Base-by-base conservation (phyloP, 164 flowering plant species). In the Piper longum region DNA sequence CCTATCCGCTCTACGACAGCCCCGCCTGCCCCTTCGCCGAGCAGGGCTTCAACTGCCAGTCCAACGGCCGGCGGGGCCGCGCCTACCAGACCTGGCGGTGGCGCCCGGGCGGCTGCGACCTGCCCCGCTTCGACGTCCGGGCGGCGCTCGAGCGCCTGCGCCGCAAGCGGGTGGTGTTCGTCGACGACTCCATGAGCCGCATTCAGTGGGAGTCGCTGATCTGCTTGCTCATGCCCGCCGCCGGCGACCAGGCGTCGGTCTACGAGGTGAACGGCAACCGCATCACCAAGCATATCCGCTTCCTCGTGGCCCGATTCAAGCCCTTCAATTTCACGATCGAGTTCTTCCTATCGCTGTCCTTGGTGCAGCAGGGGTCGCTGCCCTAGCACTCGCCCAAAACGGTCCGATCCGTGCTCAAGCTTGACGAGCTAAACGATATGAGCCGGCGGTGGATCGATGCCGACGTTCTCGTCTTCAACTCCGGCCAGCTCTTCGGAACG, bases 161-260 rank as follows among this genome's bases (percentile, higher is more conserved):
- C 13, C 82, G 89, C 51, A 82, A 81, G 65, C 71, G 97, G 66
- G 67, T 89, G 62, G 90, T 84, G 65, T 82, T 89, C 76, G 95
- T 87, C 45, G 97, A 95, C 12, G 97, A 89, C 73, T 89, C 97
- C 2, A 76, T 89, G 88, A 78, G 91, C 59, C 77, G 97, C 68
- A 87, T 89, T 7, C 97, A 89, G 66, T 89, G 95, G 97, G 95
- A 89, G 71, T 85, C 91, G 55, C 61, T 85, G 75, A 77, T 89
- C 59, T 89, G 97, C 63, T 57, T 87, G 77, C 84, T 89, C 43
- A 81, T 84, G 88, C 75, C 79, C 4, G 96, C 87, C 8, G 87
- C 87, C 65, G 78, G 80, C 63, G 87, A 89, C 63, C 81, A 84
- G 78, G 69, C 41, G 48, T 75, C 79, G 65, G 85, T 89, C 41